Base-by-base conservation (phyloP, 148 eudicot species). In the Polygonum maritimum region DNA sequence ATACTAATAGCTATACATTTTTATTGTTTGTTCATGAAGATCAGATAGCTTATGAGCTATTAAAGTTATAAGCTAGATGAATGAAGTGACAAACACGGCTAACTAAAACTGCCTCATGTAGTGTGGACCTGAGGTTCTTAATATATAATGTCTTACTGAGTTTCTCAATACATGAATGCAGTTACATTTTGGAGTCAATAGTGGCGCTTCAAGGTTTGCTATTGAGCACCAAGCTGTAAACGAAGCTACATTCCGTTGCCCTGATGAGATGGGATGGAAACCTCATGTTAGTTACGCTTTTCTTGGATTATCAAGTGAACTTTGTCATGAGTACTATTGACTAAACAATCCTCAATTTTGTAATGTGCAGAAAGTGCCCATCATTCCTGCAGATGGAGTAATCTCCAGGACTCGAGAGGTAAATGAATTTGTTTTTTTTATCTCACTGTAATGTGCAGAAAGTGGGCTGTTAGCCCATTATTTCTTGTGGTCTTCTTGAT, bases 211-310 rank as follows among this genome's bases (percentile, higher is more conserved):
- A 76, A 88, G 85, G 78, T 92, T 95, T 89, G 97, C 97, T 69
- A 81, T 95, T 75, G 98, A 95, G 83, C 79, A 80, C 49, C 98
- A 92, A 80, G 98, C 98, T 74, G 84, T 88, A 44, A 95, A 95
- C 69, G 98, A 95, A 80, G 97, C 98, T 74, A 95, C 92, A 62
- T 95, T 95, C 74, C 97, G 92, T 26, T 92, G 98, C 83, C 96
- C 98, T 26, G 98, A 92, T 87, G 97, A 95, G 81, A 84, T 95
- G 96, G 97, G 98, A 77, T 92, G 98, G 98, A 90, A 95, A 79
- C 98, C 98, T 84, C 94, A 94, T 96, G 98, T 92, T 55, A 65
- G 78, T 60, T 71, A 70, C 18, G 13, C 26, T 74, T 74, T 48
- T 74, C 60, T 48, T 74, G 52, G 38, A 0, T 47, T 48, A 54